A percentile compares a stretch with the other conserved stretches of the same genome.
Conservation (phyloP, 805 yeast genomes). For the Yarrowia divulgata region DNA sequence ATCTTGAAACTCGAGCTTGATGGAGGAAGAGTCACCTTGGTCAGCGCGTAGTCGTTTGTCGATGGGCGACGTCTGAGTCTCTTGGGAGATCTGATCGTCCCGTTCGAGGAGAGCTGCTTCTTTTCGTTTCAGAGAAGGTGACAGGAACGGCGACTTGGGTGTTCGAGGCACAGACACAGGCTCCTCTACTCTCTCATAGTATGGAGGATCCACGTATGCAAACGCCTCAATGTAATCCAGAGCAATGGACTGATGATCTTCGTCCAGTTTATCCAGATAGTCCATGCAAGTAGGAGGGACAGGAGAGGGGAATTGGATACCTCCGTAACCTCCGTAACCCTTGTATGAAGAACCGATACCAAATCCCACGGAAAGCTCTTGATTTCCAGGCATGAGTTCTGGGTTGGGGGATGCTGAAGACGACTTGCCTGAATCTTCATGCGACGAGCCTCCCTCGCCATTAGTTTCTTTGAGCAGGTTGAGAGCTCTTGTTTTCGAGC, state of each 20-base stretch:
- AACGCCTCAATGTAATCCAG: conserved; percentile 25
- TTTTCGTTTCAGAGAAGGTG: conserved; percentile 24
- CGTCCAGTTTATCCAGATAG: conserved; percentile 18
- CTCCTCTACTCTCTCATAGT: conserved; percentile 13
- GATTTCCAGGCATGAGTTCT: conserved; percentile 2
- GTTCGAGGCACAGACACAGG: conserved; percentile 21
- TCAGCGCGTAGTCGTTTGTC: conserved; percentile 17
- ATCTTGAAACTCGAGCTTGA: conserved; percentile 7
- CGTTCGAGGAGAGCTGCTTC: background rate
- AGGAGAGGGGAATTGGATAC: conserved; percentile 32
- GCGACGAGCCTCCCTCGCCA: conserved; percentile 37
- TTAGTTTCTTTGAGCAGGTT: conserved; percentile 31
- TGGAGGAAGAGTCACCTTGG: background rate
- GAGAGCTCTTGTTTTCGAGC: conserved; percentile 35
- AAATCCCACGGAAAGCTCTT: conserved; percentile 13
- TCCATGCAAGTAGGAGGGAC: conserved; percentile 36
- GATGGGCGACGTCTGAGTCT: conserved; percentile 21
- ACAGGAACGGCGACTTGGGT: conserved; percentile 24
- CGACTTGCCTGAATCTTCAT: conserved; percentile 24
- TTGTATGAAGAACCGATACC: conserved; percentile 30
- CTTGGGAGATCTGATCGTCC: conserved; percentile 14
- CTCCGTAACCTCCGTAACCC: conserved; percentile 38
- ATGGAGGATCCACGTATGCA: conserved; percentile 33
- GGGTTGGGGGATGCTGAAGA: conserved; percentile 27
- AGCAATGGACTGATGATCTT: conserved; percentile 21